Conservation (phyloP, 176 grass and related monocot species). For the Eleusine coracana region DNA sequence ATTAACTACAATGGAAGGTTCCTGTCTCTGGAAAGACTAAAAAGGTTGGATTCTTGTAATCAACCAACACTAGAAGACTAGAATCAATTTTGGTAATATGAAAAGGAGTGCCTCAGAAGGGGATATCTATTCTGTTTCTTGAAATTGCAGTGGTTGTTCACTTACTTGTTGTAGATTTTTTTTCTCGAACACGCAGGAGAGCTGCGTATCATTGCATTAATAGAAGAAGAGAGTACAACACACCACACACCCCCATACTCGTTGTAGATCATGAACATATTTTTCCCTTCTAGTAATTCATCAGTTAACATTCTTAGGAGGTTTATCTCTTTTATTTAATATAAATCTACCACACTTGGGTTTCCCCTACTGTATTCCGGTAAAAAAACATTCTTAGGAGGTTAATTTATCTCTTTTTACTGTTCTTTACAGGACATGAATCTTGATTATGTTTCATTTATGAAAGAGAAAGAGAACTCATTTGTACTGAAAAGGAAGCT, state of each 20-base stretch:
- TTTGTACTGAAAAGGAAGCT: constrained; percentile 34
- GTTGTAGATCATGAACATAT: background rate
- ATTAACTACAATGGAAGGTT: background rate
- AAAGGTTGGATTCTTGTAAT: background rate
- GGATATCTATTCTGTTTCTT: constrained; percentile 4
- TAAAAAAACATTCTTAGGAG: background rate
- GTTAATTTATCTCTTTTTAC: constrained; percentile 23
- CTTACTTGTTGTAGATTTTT: background rate
- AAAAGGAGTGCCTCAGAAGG: constrained; percentile 13
- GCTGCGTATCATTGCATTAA: too few species aligned
- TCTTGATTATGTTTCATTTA: constrained; percentile 35
- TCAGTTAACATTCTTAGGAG: constrained; percentile 1
- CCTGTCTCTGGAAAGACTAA: constrained; percentile 6
- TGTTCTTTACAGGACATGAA: constrained; percentile 30
- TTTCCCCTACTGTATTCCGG: too few species aligned
- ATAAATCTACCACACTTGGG: too few species aligned
- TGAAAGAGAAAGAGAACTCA: constrained; percentile 25
- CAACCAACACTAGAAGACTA: constrained; percentile 24
- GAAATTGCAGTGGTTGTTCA: constrained; percentile 13
- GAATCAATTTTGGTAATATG: constrained; percentile 19
- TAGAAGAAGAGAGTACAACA: too few species aligned
- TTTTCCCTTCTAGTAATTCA: constrained; percentile 7
- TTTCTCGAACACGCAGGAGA: too few species aligned
- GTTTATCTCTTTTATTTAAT: constrained; percentile 23
- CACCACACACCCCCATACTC: too few species aligned